Evolutionary conservation across 176 grass and related monocot species (phyloP), one percentile per base, ranked within the genome.

Genomic region (Zoysia japonica): DNA sequence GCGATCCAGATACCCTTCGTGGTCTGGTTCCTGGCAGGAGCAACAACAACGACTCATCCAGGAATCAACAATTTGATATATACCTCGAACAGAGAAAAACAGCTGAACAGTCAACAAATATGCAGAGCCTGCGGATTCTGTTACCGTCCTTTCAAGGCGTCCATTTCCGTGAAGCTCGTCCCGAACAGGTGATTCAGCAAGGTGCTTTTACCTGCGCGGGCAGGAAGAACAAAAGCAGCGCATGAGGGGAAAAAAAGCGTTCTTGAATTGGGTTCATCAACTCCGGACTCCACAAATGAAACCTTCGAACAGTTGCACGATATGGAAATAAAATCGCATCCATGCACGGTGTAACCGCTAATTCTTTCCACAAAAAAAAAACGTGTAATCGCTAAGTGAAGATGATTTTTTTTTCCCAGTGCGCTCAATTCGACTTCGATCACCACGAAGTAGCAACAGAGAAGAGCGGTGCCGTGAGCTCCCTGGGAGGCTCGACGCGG

Each of bases 1-100:
- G 89, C 91, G 53, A 97, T 71, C 94, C 94, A 97, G 61, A 97
- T 88, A 38, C 94, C 94, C 79, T 93, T 90, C 2, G 94, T 97
- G 68, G 94, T 97, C 85, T 97, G 91, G 17, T 74, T 81, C 89
- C 94, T 97, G 77, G 38, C 52, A 28, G 28, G 28, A 28, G 28
- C 28, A n/a, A 17, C 36, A 85, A 60, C 8, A 69, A 46, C 3
- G 0, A 6, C 28, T 43, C 3, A 73, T 49, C 20, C 17, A 35
- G 42, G 44, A 42, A 7, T 68, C 10, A 3, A 15, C 53, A 28
- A 28, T 28, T 28, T 28, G 28, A 28, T 0, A 28, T 28, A 40
- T 3, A 6, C 6, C 17, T 44, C 19, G 47, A 38, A 19, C 7
- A 62, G 70, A 13, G 2, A 54, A 67, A 84, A 12, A 41, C 47